Conservation (phyloP, 768 basidiomycete genomes). For the Amanita jacksonii region DNA sequence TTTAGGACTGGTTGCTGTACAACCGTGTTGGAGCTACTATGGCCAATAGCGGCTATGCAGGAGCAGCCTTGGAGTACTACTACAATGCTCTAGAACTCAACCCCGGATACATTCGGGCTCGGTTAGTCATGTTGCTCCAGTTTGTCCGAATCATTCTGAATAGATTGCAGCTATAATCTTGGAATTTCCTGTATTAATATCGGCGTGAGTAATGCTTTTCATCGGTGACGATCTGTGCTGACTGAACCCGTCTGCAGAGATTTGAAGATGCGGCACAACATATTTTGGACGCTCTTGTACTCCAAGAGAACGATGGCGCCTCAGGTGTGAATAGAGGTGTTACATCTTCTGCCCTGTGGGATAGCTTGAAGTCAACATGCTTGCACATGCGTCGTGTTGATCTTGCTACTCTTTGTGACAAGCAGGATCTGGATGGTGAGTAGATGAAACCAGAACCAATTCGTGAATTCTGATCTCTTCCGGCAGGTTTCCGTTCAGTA, state of each 20-base stretch:
- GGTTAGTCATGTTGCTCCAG: conserved; percentile 30
- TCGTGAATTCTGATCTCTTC: background rate
- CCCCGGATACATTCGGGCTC: conserved; percentile 83
- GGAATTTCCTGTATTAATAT: conserved; percentile 91
- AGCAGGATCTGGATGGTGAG: conserved; percentile 56
- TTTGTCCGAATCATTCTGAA: conserved; percentile 4
- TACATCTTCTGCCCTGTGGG: conserved; percentile 76
- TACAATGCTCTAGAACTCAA: conserved; percentile 78
- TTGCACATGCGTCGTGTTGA: conserved; percentile 74
- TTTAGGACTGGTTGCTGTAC: conserved; percentile 83
- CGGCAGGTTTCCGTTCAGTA: conserved; percentile 22
- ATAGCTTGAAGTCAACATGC: conserved; percentile 76
- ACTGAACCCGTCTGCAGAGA: conserved; percentile 33
- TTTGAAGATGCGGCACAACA: conserved; percentile 83
- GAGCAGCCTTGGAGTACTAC: conserved; percentile 83
- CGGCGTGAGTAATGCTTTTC: conserved; percentile 37
- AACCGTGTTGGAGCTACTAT: conserved; percentile 93
- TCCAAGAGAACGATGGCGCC: conserved; percentile 84
- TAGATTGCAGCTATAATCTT: conserved; percentile 65
- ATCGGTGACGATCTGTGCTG: conserved; percentile 7
- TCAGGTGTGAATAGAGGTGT: conserved; percentile 57
- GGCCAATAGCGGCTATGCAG: conserved; percentile 77
- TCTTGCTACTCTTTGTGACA: conserved; percentile 64
- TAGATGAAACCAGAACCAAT: conserved; percentile 1
- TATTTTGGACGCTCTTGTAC: conserved; percentile 77